Evolutionary conservation across 192 early-diverging fungal genomes (phyloP).

Genomic region (Gryganskiella cystojenkinii): DNA sequence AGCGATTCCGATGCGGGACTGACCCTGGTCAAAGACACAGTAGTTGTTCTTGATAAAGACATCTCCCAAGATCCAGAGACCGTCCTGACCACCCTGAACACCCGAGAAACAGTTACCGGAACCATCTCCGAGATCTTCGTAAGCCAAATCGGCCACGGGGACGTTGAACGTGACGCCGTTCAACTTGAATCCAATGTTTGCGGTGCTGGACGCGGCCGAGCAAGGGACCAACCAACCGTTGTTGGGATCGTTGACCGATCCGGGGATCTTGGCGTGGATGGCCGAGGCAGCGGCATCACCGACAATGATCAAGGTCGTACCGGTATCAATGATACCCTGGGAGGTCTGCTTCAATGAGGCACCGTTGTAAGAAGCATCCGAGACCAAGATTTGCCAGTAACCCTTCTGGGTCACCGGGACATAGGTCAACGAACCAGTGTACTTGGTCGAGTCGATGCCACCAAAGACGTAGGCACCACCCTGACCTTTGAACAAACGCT

Average conservation of each 20-base stretch:
- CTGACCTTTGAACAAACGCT: constrained; percentile 45
- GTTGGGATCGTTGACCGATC: neutral
- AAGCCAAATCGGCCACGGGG: constrained; percentile 31
- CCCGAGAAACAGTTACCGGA: constrained; percentile 8
- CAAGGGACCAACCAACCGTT: no score
- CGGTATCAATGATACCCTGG: constrained; percentile 65
- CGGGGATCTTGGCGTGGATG: constrained; percentile 46
- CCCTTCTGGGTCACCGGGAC: constrained; percentile 58
- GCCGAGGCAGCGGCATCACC: constrained; percentile 57
- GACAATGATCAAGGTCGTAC: constrained; percentile 68
- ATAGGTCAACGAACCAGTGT: constrained; percentile 57
- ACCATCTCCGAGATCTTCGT: constrained; percentile 3
- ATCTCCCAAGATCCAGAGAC: constrained; percentile 64
- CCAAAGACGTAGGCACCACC: constrained; percentile 64
- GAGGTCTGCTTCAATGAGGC: constrained; percentile 18
- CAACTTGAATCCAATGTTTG: constrained; percentile 30
- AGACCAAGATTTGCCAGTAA: constrained; percentile 64
- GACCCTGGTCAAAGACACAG: constrained; percentile 63
- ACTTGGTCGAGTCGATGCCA: constrained; percentile 57
- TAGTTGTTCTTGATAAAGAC: constrained; percentile 71
- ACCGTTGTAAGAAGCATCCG: constrained; percentile 47
- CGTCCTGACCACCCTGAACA: constrained; percentile 18
- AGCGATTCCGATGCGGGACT: constrained; percentile 63
- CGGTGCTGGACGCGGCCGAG: constrained; percentile 9
- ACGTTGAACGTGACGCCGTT: constrained; percentile 34